Evolutionary conservation across 441 rosid species (phyloP).

Genomic region (Syzygium malaccense): DNA sequence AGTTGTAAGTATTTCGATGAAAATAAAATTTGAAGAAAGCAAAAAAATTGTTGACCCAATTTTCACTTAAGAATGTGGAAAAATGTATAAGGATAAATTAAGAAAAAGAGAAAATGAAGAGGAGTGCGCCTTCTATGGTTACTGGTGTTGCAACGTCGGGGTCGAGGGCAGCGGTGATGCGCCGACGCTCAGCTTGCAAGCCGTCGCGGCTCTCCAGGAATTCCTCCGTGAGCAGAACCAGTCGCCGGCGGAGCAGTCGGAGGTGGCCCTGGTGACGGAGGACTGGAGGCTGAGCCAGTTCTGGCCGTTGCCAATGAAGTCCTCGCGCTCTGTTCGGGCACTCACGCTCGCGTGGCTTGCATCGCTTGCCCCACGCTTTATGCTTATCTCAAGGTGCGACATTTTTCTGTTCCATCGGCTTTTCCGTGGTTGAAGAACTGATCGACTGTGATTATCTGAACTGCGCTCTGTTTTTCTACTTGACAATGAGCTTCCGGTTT

Average conservation of each 20-base stretch:
- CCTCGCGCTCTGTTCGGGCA: conserved; percentile 22
- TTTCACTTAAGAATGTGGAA: background rate
- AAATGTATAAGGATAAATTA: background rate
- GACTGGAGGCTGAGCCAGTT: conserved; percentile 96
- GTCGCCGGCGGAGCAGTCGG: conserved; percentile 4
- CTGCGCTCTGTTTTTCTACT: background rate
- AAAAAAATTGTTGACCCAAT: background rate
- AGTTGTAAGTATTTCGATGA: too few species aligned
- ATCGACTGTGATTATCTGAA: background rate
- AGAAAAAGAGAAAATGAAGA: background rate
- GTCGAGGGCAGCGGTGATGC: conserved; percentile 43
- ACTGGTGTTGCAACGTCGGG: background rate
- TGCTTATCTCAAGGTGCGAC: conserved; percentile 68
- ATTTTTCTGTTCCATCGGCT: background rate
- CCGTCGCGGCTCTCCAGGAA: conserved; percentile 74
- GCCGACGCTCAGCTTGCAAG: conserved; percentile 57
- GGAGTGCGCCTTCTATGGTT: background rate
- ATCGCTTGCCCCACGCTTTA: conserved; percentile 89
- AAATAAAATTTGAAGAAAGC: background rate
- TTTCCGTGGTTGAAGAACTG: background rate
- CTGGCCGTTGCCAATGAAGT: conserved; percentile 80
- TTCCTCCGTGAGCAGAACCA: conserved; percentile 57
- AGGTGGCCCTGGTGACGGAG: conserved; percentile 55
- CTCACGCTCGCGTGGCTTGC: conserved; percentile 48
- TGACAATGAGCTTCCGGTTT: background rate